Evolutionary conservation across 169 alveolate species (phyloP), one percentile per base, ranked within the genome.

Genomic region (Eimeria zaria): DNA sequence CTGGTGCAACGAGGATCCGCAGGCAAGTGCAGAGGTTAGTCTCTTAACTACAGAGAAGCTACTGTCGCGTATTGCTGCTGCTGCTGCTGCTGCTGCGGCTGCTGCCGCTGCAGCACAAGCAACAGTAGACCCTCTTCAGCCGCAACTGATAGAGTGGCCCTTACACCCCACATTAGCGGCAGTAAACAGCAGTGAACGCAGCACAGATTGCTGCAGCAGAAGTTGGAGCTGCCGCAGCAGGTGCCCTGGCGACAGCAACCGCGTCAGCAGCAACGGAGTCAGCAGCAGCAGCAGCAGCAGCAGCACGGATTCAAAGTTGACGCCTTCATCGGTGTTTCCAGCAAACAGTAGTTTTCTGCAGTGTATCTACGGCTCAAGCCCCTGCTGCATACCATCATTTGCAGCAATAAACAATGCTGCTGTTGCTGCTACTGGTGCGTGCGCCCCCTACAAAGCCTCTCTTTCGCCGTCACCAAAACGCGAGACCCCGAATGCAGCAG

Each of bases 1-100:
- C 44, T 83, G 91, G 91, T 83, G 76, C 91, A 83, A 53, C 91
- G 73, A 64, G 24, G 91, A 83, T 48, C 27, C 91, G 53, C 91
- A 83, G 41, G 91, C 91, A 48, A 83, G 30, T 76, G 91, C 91
- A 83, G 91, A 83, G 91, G 91, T 83, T 55, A 83, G 91, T 83
- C 74, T 83, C 74, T 51, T 53, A n/a, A 83, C 58, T 33, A 12
- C 71, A 53, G 74, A 48, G 20, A 83, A 51, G 76, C 91, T 83
- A 4, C 76, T 83, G 44, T 83, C 91, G 11, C 39, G 53, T 78
- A 36, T 64, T 46, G 88, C 64, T 44, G 88, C 88, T 44, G 20
- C 88, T 14, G 76, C 76, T 53, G 73, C 90, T 51, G 71, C 90
- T n/a, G 90, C 71, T 4, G 90, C 90, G 1, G 67, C 90, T 9